Evolutionary conservation across 2,329 filamentous ascomycete species (phyloP).

Genomic region (Diaporthe sp.): DNA sequence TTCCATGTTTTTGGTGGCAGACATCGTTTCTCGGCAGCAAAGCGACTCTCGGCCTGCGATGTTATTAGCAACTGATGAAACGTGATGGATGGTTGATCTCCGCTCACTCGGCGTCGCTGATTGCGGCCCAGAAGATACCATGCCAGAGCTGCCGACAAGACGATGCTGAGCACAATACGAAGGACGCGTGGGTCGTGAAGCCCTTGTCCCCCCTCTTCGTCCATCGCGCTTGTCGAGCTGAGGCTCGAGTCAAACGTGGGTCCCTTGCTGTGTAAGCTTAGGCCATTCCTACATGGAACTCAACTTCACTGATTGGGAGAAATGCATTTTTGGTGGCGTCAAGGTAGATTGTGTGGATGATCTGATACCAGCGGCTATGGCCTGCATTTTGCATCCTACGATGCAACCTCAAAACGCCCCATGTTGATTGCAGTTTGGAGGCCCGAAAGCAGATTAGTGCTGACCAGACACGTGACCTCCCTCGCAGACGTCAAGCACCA

Average conservation of each 20-base stretch:
- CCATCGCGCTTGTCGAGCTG: not conserved
- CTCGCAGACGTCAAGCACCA: not conserved
- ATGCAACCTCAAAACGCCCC: not conserved
- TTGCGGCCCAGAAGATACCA: slow-evolving; percentile 6
- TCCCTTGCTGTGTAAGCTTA: no score
- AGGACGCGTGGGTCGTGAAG: not conserved
- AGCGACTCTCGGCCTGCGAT: not conserved
- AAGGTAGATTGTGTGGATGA: not conserved
- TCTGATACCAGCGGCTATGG: not conserved
- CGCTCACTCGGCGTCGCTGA: slow-evolving; percentile 1
- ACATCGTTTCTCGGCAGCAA: slow-evolving; percentile 10
- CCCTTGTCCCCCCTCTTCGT: not conserved
- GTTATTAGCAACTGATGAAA: not conserved
- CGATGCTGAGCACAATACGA: not conserved
- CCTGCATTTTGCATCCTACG: not conserved
- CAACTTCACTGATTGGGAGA: not conserved
- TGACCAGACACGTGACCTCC: slow-evolving; percentile 13
- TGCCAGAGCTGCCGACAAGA: not conserved
- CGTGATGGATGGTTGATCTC: not conserved
- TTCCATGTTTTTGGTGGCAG: slow-evolving; percentile 14
- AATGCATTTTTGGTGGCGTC: no score
- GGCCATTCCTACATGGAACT: not conserved
- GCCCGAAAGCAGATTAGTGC: slow-evolving; percentile 15
- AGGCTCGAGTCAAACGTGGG: no score
- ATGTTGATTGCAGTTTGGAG: not conserved